These are phyloP conservation scores for Saururus chinensis DNA, from an alignment of 164 flowering plant species.

Conservation along the genomic window DNA sequence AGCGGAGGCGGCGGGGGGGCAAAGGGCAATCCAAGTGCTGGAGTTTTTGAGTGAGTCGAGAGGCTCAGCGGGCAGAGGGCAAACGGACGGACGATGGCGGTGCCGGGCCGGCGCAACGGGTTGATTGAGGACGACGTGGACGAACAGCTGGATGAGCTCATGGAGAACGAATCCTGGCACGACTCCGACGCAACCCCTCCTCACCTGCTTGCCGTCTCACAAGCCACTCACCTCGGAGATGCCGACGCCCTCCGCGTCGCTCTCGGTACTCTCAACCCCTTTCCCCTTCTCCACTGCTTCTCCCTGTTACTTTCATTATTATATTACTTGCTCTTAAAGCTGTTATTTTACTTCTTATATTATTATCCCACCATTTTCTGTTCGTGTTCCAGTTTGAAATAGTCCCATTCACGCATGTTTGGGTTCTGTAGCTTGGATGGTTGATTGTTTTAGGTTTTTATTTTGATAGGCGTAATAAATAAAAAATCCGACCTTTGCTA, in stretches of 20 bases:
- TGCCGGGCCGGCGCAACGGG: conserved; percentile 53
- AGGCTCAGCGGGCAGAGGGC: too few species aligned
- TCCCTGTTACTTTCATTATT: not conserved
- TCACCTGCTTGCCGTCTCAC: conserved; percentile 47
- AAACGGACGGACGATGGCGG: conserved; percentile 76
- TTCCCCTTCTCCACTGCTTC: not conserved
- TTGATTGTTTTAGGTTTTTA: too few species aligned
- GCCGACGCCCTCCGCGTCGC: conserved; percentile 52
- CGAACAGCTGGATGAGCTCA: conserved; percentile 28
- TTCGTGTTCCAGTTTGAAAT: not conserved
- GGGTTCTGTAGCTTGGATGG: too few species aligned
- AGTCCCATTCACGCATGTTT: not conserved
- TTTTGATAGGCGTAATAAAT: too few species aligned
- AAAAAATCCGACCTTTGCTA: too few species aligned
- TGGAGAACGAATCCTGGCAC: conserved; percentile 32
- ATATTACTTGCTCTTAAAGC: not conserved
- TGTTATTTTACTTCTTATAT: not conserved
- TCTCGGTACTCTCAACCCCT: conserved; percentile 30
- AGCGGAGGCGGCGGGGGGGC: too few species aligned
- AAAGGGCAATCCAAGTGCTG: too few species aligned
- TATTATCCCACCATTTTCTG: not conserved
- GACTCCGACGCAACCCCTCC: conserved; percentile 38
- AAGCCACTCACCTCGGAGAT: conserved; percentile 57
- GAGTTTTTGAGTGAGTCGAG: too few species aligned
- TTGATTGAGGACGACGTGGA: conserved; percentile 41